Evolutionary conservation across 2,329 filamentous ascomycete genomes (phyloP), one percentile per base, ranked within the genome.

Genomic region (Paecilomyces sp.): DNA sequence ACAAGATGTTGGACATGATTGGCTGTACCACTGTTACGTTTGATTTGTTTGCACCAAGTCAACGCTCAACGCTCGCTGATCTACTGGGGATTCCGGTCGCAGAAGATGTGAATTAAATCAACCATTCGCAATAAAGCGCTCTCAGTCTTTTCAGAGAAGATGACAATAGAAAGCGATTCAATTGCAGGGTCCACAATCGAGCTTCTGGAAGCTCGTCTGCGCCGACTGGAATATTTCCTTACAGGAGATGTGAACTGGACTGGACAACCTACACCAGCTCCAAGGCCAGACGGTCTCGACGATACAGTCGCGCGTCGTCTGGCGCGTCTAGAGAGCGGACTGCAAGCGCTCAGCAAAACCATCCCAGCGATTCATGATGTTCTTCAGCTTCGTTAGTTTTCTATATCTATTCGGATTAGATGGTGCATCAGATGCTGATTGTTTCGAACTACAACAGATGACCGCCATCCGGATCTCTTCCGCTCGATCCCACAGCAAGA

Each of bases 201-300:
- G 57, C 71, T 79, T 53, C 74, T 80, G 11, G 75, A 79, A 62
- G 70, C 71, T 9, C 77, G 78, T 56, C 70, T 80, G 11, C 74
- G 71, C 56, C 72, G 76, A 54, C 69, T 80, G 57, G 74, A 78
- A 61, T 80, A 75, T 64, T 72, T 80, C 53, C 69, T 80, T 12
- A 76, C 72, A 11, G 77, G 77, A 58, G 67, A 71, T 56, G 70
- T 72, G 22, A 69, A 71, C 63, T 77, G 76, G 72, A 72, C 73
- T 3, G 76, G 76, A 36, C 63, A 71, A 12, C 75, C 76, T 51
- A 67, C 66, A 28, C 59, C 70, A 24, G 70, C 70, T 50, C 57
- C 68, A 41, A 72, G 71, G 60, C 72, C 75, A n/a, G 56, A 70
- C 7, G 67, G 70, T 1, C 62, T 69, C 34, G 74, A 76, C 31